Evolutionary conservation across 495 filamentous ascomycete genomes (phyloP).

Genomic region (Podospora comata): DNA sequence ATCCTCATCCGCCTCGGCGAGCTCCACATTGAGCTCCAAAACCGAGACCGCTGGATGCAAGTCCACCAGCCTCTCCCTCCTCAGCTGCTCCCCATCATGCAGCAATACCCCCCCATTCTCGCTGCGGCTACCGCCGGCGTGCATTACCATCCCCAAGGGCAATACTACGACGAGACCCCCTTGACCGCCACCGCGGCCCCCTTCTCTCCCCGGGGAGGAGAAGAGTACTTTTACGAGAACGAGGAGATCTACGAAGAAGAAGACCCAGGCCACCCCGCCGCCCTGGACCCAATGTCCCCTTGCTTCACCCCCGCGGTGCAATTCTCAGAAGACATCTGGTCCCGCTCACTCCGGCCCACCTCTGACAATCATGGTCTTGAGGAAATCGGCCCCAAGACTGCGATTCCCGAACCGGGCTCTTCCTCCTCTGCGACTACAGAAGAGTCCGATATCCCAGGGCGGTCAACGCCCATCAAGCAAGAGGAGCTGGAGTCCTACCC

Average conservation of each 20-base stretch:
- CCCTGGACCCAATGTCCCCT: constrained; percentile 4
- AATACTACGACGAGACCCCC: not conserved
- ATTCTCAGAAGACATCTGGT: constrained; percentile 24
- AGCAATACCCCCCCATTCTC: not conserved
- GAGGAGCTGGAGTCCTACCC: not conserved
- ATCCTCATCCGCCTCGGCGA: constrained; percentile 43
- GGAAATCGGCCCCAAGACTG: not conserved
- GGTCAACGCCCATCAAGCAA: not conserved
- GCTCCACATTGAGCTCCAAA: constrained; percentile 42
- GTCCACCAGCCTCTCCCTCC: constrained; percentile 24
- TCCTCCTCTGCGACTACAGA: not conserved
- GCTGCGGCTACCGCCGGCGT: not conserved
- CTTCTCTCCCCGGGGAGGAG: not conserved
- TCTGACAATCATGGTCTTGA: not conserved
- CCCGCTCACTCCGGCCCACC: not conserved
- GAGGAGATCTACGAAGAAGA: not conserved
- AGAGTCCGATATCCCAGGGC: not conserved
- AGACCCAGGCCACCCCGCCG: not conserved
- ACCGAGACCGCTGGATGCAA: constrained; percentile 35
- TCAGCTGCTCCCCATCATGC: constrained; percentile 1
- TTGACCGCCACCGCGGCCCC: not conserved
- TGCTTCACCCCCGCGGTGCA: constrained; percentile 1
- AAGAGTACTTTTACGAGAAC: not conserved
- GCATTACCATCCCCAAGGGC: not conserved
- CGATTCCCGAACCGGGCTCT: not conserved